A percentile compares a stretch with the other conserved stretches of the same genome.
Conservation (phyloP, 139 green algal genomes). For the Coelastrella sp. region DNA sequence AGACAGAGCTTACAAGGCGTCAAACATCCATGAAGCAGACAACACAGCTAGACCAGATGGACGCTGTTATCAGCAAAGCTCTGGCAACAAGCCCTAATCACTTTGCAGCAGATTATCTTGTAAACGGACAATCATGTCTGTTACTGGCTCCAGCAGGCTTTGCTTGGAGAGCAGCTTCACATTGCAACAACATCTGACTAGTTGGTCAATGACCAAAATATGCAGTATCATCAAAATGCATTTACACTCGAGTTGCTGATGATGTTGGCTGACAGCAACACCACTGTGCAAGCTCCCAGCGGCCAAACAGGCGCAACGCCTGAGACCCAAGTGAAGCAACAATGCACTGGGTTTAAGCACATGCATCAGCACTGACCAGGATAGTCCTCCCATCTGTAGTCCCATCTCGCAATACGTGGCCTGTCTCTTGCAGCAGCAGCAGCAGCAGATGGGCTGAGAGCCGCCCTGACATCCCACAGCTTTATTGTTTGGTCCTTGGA, state of each 20-base stretch:
- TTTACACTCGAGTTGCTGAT: too few relatives aligned
- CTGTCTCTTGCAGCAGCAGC: neutral
- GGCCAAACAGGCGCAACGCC: neutral
- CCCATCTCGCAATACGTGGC: constrained; percentile 14
- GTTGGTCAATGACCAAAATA: too few relatives aligned
- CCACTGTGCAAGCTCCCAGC: too few relatives aligned
- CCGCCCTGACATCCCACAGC: constrained; percentile 92
- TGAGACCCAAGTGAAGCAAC: neutral
- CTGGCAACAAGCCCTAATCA: too few relatives aligned
- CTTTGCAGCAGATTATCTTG: too few relatives aligned
- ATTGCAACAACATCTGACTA: too few relatives aligned
- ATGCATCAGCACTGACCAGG: constrained; percentile 15
- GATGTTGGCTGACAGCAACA: too few relatives aligned
- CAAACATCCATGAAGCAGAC: too few relatives aligned
- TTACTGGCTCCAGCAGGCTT: too few relatives aligned
- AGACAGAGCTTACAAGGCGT: neutral
- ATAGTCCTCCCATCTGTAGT: constrained; percentile 58
- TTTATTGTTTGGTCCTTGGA: constrained; percentile 96
- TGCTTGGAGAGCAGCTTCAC: too few relatives aligned
- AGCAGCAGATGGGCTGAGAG: constrained; percentile 13
- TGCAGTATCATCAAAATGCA: too few relatives aligned
- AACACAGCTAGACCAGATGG: neutral
- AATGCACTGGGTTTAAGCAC: neutral
- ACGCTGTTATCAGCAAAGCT: neutral
- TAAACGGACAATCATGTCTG: too few relatives aligned